Base-by-base conservation (phyloP, 2,329 filamentous ascomycete species). In the Diatrype stigma region DNA sequence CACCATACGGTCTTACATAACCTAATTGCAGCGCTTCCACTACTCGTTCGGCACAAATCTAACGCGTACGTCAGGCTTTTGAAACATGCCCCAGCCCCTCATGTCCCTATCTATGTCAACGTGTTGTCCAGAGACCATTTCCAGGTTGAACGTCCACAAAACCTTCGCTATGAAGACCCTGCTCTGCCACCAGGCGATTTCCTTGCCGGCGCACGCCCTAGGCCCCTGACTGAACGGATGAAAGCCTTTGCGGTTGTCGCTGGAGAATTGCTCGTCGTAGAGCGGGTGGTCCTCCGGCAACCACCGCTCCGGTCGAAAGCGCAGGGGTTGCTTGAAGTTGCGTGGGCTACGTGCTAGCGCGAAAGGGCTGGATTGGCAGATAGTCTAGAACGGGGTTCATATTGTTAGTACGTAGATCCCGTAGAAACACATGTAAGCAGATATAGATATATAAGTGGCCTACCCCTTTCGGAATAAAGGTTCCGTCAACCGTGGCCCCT, bases 91-190 rank as follows among this genome's bases (percentile, higher is more conserved):
- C 14, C 45, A 60, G 12, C 45, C 46, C 10, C 34, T 51, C n/a
- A 59, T 50, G 17, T 59, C 56, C 21, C 40, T 55, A 10, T 58
- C 57, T 8, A 60, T 35, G 2, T 48, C 48, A 10, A 58, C 16
- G 1, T 46, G 11, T 34, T 54, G 53, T 1, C 46, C 45, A 4
- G 52, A 40, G 6, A 56, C 34, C 44, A 50, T 19, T 8, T 50
- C 46, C 21, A 60, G 12, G 26, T 61, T 56, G 19, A 62, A 62
- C 0, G 44, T 22, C 61, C 57, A 63, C 10, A 61, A 22, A 5
- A 62, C 48, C 48, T 62, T 63, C 2, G 51, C 57, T 0, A 63
- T 7, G 6, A 60, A 51, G 8, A 63, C 22, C 32, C 54, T 53
- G 12, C 28, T 49, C 46, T 57, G 45, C 34, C 47, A 49, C 61